These are phyloP conservation scores for Trypanosoma conorhini DNA, from an alignment of 208 protist genomes.

Conservation along the genomic window DNA sequence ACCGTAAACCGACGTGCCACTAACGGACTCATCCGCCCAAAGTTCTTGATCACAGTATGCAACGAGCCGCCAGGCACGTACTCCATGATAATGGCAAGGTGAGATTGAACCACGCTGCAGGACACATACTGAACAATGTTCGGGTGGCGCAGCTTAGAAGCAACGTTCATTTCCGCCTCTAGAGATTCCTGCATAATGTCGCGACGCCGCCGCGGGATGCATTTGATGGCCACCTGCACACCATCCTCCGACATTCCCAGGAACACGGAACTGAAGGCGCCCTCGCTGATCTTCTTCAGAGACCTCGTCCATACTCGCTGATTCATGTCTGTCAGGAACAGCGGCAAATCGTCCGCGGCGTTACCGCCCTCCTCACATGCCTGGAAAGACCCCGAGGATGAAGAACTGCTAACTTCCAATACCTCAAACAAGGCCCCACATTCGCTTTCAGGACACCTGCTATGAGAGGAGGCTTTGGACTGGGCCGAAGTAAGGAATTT, in stretches of 20 bases:
- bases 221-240: slow-evolving; percentile 83
- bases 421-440: slow-evolving; percentile 21
- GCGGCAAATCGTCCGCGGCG: slow-evolving; percentile 42
- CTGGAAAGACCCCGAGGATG: slow-evolving; percentile 9
- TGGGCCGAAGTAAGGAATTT: not conserved
- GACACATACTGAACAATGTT: slow-evolving; percentile 86
- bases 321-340: slow-evolving; percentile 56
- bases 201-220: slow-evolving; percentile 59
- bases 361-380: slow-evolving; percentile 16
- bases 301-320: slow-evolving; percentile 61
- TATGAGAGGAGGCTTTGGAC: not conserved
- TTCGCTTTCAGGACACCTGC: not conserved
- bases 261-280: slow-evolving; percentile 73
- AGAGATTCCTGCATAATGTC: slow-evolving; percentile 62
- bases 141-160: slow-evolving; percentile 59
- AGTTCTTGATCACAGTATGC: slow-evolving; percentile 66
- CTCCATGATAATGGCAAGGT: slow-evolving; percentile 86
- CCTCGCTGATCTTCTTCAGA: slow-evolving; percentile 58
- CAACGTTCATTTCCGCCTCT: slow-evolving; percentile 63
- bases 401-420: slow-evolving; percentile 5
- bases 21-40: slow-evolving; percentile 50
- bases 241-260: slow-evolving; percentile 71
- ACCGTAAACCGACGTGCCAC: slow-evolving; percentile 71
- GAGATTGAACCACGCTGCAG: slow-evolving; percentile 52
- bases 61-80: slow-evolving; percentile 85